Evolutionary conservation across 495 filamentous ascomycete genomes (phyloP).

Genomic region (Podospora pseudocomata): DNA sequence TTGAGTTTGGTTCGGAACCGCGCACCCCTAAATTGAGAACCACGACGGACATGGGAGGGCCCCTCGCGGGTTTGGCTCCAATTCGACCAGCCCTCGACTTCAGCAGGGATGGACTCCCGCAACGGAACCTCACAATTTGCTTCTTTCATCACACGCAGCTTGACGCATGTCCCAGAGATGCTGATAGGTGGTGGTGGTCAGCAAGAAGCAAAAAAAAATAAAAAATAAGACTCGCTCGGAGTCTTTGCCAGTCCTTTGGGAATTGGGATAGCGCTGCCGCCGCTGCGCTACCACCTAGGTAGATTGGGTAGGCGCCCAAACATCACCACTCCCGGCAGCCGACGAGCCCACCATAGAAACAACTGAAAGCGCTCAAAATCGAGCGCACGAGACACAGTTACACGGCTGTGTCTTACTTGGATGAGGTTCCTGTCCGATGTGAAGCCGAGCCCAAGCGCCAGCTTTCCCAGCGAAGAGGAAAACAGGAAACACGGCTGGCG

Average conservation of each 20-base stretch:
- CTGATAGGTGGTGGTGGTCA: not conserved
- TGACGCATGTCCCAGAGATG: not conserved
- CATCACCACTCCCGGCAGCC: not conserved
- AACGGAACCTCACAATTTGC: conserved; percentile 18
- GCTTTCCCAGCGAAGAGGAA: not conserved
- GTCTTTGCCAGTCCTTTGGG: not conserved
- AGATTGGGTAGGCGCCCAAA: conserved; percentile 4
- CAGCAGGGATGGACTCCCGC: conserved; percentile 6
- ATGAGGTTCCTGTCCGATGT: not conserved
- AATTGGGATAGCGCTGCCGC: not conserved
- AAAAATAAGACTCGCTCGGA: not conserved
- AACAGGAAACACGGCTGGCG: conserved; percentile 5
- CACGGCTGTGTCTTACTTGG: not conserved
- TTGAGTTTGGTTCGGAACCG: conserved; percentile 18
- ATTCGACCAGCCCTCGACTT: conserved; percentile 11
- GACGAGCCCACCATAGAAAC: not conserved
- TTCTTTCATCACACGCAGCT: conserved; percentile 3
- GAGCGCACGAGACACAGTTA: not conserved
- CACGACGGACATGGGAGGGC: conserved; percentile 1
- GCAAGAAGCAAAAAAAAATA: not conserved
- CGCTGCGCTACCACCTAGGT: not conserved
- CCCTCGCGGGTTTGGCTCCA: conserved; percentile 7
- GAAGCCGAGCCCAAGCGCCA: conserved; percentile 16
- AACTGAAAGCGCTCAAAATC: too few species aligned
- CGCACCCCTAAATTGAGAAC: conserved; percentile 13